Percentiles rank a stretch among this genome's conserved stretches.
phyloP scores from a whole-genome alignment of 129 eudicot species.

The Gnaphalium uliginosum region DNA sequence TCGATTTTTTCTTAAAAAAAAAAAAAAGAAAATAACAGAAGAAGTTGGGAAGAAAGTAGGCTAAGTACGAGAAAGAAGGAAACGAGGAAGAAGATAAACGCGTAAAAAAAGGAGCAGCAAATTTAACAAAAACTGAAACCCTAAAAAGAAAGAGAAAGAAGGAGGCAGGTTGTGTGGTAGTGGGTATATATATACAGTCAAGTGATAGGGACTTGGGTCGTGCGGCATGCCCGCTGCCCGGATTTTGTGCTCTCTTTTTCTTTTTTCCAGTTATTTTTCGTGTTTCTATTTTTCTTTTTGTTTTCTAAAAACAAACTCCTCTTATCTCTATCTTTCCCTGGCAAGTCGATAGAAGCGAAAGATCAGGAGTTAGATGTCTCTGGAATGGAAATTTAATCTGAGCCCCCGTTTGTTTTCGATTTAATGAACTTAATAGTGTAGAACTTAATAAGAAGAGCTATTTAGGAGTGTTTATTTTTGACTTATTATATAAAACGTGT shows the following conservation, averaged over 20 bases:
- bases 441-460: no score
- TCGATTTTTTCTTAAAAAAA: background rate
- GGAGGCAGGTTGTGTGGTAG: constrained; percentile 14
- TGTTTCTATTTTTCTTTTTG: background rate
- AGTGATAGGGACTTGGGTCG: constrained; percentile 26
- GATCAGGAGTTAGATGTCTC: no score
- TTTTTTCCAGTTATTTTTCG: background rate
- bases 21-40: background rate
- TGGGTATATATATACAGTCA: constrained; percentile 27
- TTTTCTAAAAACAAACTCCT: no score
- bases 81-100: constrained; percentile 36
- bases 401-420: no score
- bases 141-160: constrained; percentile 20
- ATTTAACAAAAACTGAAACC: constrained; percentile 17
- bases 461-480: no score
- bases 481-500: no score
- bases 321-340: background rate
- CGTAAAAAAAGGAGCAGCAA: constrained; percentile 18
- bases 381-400: no score
- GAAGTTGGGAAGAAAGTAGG: constrained; percentile 18
- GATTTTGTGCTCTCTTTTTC: background rate
- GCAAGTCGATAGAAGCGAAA: no score
- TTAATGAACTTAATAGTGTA: no score
- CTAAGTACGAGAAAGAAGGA: constrained; percentile 36
- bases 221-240: constrained; percentile 55